Evolutionary conservation across 192 early-diverging fungal species (phyloP), one percentile per base, ranked within the genome.

Genomic region (Umbelopsis vinacea): DNA sequence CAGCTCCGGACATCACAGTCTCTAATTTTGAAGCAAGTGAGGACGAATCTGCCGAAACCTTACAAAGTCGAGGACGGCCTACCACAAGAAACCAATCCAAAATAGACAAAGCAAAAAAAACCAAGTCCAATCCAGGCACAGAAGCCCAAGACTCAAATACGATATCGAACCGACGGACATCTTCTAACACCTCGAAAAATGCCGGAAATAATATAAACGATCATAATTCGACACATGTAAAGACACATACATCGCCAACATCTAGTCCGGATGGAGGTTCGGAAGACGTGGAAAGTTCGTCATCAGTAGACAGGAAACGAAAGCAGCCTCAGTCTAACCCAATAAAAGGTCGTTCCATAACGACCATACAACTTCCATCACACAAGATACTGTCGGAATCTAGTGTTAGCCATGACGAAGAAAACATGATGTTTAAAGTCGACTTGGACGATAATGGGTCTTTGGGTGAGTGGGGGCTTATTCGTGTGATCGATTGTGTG

Each of bases 371-470:
- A 46, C 35, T 68, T 19, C 11, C 37, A 10, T 45, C 46, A 14
- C 15, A 8, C 10, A 68, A 24, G 17, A 47, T 15, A 43, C 1
- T 74, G 8, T 52, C 68, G 22, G 73, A 54, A 60, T 52, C 72
- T 9, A 45, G 68, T 29, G 40, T 75, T 22, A 69, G 50, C 1
- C 74, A 75, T 50, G 74, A 75, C 46, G 57, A 38, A 7, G 43
- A 46, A 35, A 46, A 66, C 48, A 70, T 48, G 43, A 66, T 75
- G 57, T 75, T 75, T 26, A 75, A 75, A 21, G 48, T 75, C 11
- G 24, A 11, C 6, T 22, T 75, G 26, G 74, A 70, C 46, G 38
- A 23, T 11, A 38, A 70, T 37, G 68, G 68, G 35, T 53, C n/a
- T 6, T 22, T 46, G 63, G 73, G 68, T 74, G 60, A 69, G 29